Conservation (phyloP, 768 basidiomycete species). For the Dacryopinax spathularia region DNA sequence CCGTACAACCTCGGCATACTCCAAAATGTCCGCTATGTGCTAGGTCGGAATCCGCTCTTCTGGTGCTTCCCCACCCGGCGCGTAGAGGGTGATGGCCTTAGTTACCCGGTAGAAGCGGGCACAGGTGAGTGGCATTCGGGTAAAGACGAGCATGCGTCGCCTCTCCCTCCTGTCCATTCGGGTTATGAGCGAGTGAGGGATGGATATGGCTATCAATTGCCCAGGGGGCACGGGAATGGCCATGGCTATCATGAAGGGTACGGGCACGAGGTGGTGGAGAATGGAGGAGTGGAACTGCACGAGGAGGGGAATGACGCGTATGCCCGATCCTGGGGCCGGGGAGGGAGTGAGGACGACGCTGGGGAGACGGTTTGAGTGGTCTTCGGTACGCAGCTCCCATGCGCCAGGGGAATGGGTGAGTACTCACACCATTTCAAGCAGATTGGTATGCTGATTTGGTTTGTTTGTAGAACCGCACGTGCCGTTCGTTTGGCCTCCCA, state of each 20-base stretch:
- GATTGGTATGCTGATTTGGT: slow-evolving; percentile 6
- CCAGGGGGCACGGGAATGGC: neutral
- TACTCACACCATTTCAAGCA: slow-evolving; percentile 3
- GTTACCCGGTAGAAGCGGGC: slow-evolving; percentile 53
- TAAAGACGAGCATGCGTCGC: neutral
- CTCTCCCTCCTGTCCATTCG: neutral
- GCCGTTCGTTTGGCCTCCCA: slow-evolving; percentile 55
- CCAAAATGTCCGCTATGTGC: slow-evolving; percentile 59
- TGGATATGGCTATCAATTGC: neutral
- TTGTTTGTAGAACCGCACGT: slow-evolving; percentile 24
- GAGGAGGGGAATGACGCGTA: slow-evolving; percentile 2
- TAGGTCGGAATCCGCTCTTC: slow-evolving; percentile 57
- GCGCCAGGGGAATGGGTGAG: neutral
- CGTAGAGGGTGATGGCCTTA: slow-evolving; percentile 55
- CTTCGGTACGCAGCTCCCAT: neutral
- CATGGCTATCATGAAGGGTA: neutral
- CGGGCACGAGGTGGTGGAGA: neutral
- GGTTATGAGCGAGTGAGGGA: neutral
- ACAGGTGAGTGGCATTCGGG: slow-evolving; percentile 56
- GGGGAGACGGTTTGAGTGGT: neutral
- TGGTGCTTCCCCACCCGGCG: slow-evolving; percentile 74
- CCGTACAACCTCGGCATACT: slow-evolving; percentile 81
- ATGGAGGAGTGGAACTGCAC: slow-evolving; percentile 7
- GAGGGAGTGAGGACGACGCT: slow-evolving; percentile 7
- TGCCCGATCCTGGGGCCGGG: neutral